Evolutionary conservation across 768 basidiomycete genomes (phyloP), one percentile per base, ranked within the genome.

Genomic region (Suillus lakei): DNA sequence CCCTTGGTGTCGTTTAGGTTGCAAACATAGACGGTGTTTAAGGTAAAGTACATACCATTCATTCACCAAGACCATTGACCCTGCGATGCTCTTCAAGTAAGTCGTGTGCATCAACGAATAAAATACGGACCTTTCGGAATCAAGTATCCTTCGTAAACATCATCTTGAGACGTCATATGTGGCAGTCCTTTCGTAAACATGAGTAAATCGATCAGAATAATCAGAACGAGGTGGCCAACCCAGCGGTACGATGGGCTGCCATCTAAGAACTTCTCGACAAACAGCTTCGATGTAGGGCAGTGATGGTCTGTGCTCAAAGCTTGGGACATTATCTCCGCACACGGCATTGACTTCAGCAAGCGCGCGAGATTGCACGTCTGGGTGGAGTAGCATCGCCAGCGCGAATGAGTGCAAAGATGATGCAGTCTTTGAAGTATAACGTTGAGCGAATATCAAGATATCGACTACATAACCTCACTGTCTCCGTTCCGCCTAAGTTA

Each of bases 231-330:
- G 34, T 28, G 13, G 65, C 60, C 6, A 30, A 67, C 69, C 64
- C 48, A 69, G 50, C 15, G 66, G 70, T 44, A n/a, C 59, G 30
- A 63, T 30, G 0, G 68, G 65, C 16, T 56, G 65, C 76, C 71
- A 76, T 61, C 75, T 67, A 48, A 71, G 23, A 7, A 72, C 18
- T 55, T 77, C 76, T 38, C 69, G 72, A 28, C 71, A 60, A 21
- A 76, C 34, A 0, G 73, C 72, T 6, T 74, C 67, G 4, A 75
- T 38, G 61, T 74, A 77, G 6, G 76, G 73, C 39, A 78, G 67
- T 16, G 56, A 66, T 8, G 66, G 44, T 41, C 64, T 64, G 51
- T 78, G 76, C 3, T 65, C 64, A n/a, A 73, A 74, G 28, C 64
- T 67, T 10, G 76, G 77, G 3, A 76, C 56, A 16, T 70, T 61